These are phyloP conservation scores for Cyclanthera cordifolia DNA, from an alignment of 306 rosid species.

Conservation along the genomic window DNA sequence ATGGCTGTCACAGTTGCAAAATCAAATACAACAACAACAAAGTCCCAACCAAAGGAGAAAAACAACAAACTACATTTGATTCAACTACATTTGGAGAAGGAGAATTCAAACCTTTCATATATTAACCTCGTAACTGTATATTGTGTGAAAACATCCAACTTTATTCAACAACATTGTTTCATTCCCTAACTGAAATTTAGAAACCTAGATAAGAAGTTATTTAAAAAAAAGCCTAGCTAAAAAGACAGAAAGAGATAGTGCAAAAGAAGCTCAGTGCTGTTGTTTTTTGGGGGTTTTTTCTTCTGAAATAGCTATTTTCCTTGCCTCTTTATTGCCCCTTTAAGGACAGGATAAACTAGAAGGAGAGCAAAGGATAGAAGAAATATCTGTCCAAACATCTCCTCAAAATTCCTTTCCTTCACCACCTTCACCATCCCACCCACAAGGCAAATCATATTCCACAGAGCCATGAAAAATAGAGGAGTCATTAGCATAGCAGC, in stretches of 20 bases:
- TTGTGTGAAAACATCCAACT: background rate
- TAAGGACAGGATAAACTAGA: slow-evolving; percentile 10
- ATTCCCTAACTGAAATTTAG: background rate
- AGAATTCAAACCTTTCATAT: too few relatives aligned
- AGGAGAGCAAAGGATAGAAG: slow-evolving; percentile 1
- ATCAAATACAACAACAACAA: too few relatives aligned
- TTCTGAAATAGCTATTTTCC: background rate
- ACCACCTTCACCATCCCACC: slow-evolving; percentile 13
- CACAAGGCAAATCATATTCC: slow-evolving; percentile 20
- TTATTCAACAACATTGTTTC: background rate
- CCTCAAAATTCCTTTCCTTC: background rate
- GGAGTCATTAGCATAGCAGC: slow-evolving; percentile 39
- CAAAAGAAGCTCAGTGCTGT: slow-evolving; percentile 25
- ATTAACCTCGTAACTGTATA: too few relatives aligned
- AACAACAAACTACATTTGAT: too few relatives aligned
- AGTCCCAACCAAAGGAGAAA: too few relatives aligned
- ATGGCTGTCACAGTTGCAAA: too few relatives aligned
- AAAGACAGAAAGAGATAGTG: background rate
- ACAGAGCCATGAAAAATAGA: slow-evolving; percentile 20
- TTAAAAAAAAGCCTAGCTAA: background rate
- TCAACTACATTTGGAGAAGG: too few relatives aligned
- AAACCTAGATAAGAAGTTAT: background rate
- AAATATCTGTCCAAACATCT: slow-evolving; percentile 18
- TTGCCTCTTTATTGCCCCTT: background rate
- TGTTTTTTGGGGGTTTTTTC: too few relatives aligned